These are phyloP conservation scores for Cryoendolithus antarcticus DNA, from an alignment of 2,329 filamentous ascomycete species.

Conservation along the genomic window DNA sequence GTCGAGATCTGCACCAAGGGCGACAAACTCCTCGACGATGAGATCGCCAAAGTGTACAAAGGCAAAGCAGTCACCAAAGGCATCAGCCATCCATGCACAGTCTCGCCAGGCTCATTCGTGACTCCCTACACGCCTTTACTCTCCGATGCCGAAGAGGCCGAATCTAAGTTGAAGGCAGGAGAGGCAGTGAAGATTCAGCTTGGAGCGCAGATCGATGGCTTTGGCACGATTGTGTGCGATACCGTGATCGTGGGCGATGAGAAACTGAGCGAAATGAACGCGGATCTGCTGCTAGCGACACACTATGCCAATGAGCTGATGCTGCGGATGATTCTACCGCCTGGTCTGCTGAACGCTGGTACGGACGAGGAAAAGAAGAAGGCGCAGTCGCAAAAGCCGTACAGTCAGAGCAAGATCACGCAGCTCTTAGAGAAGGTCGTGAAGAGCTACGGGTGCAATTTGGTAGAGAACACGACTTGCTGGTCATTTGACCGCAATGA, in stretches of 20 bases:
- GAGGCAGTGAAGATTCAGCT: constrained; percentile 96
- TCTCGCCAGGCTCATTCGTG: constrained; percentile 87
- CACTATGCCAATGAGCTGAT: constrained; percentile 94
- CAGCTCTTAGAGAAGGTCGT: constrained; percentile 80
- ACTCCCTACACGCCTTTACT: constrained; percentile 92
- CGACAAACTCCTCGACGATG: constrained; percentile 87
- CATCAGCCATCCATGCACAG: constrained; percentile 84
- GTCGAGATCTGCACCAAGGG: constrained; percentile 90
- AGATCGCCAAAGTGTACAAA: constrained; percentile 91
- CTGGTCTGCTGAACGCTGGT: constrained; percentile 69
- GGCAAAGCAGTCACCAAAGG: constrained; percentile 96
- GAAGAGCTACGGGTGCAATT: constrained; percentile 78
- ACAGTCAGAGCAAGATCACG: constrained; percentile 77
- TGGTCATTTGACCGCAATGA: constrained; percentile 96
- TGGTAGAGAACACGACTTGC: constrained; percentile 96
- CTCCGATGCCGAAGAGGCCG: constrained; percentile 75
- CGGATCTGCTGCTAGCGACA: constrained; percentile 80
- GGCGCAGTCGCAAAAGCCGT: constrained; percentile 62
- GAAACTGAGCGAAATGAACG: constrained; percentile 55
- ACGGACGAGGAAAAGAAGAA: constrained; percentile 83
- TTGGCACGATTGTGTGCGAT: constrained; percentile 91
- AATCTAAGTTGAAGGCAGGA: constrained; percentile 63
- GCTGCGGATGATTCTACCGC: constrained; percentile 77
- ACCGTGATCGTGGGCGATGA: constrained; percentile 62
- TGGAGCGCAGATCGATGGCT: constrained; percentile 96